Base-by-base conservation (phyloP, 1,284 basidiomycete species). In the Golubevia pallescens region DNA sequence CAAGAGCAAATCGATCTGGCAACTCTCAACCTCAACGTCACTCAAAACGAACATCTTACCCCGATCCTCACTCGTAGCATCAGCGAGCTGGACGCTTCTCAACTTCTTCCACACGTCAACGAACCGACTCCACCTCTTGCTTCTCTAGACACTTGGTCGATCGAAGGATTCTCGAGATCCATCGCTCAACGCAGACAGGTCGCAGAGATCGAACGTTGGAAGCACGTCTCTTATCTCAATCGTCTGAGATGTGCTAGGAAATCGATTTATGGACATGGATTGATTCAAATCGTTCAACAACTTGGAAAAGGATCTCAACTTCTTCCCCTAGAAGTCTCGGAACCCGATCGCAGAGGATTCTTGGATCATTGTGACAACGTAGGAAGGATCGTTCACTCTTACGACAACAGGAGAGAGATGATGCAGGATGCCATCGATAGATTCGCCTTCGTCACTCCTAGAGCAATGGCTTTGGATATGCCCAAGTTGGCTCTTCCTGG, bases 361-460 rank as follows among this genome's bases (percentile, higher is more conserved):
- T 87, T 94, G 19, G 67, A 90, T 0, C 93, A 93, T 0, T 78
- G 89, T 14, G 89, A 90, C 10, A 86, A 87, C 8, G 68, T 21
- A 79, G 89, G 68, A 65, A 78, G 16, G 84, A 61, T 65, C 63
- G 55, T 82, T 1, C 67, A 89, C 67, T 93, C 94, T 0, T 90
- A 91, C 69, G 81, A 86, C 7, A 86, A 88, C 6, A 90, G 95
- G 6, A 88, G 89, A 0, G 87, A 89, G 58, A 87, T 89, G 0
- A 88, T 92, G 86, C 87, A 88, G 0, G 86, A 87, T 19, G 64
- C 90, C 20, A 86, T 97, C 60, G 90, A 93, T 68, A 88, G 88
- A 4, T 98, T 96, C 77, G 90, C 92, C 0, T 94, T 95, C 75
- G 91, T 90, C 3, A 95, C 95, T 0, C 93, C 95, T 0, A 85